Base-by-base conservation (phyloP, 2,329 filamentous ascomycete genomes). In the Cordyceps fumosorosea region DNA sequence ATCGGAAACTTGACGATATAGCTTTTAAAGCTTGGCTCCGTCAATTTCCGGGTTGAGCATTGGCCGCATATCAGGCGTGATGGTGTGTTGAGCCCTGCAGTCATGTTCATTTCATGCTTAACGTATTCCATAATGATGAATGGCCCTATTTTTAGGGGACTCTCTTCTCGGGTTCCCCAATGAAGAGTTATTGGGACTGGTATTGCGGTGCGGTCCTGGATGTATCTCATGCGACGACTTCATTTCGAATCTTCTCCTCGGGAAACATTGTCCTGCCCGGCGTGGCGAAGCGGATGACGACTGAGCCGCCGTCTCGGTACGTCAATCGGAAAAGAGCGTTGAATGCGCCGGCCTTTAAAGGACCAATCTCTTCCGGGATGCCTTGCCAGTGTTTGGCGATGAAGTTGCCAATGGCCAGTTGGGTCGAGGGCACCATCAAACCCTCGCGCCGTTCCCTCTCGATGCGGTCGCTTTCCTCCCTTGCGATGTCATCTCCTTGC, bases 91-190 rank as follows among this genome's bases (percentile, higher is more conserved):
- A 67, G 56, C 48, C 42, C 56, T 26, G 37, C 50, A 54, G 24
- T 47, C 29, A 53, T 44, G 22, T 20, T 16, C 22, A 32, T 62
- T 50, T 37, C 47, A 47, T 53, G 52, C 20, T 63, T 58, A 2
- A 66, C 62, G 8, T 66, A 66, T 59, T 64, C 63, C 52, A 64
- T 66, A n/a, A 64, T 55, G 10, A 66, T 62, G 11, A 66, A 66
- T 1, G 63, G 64, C n/a, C 64, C 63, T 1, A 66, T 45, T 26
- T 53, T 29, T 6, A 64, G 48, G 3, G 63, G 64, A 22, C 64
- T 64, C 14, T 66, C 64, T n/a, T 64, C 61, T 32, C 29, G 62
- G 14, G 51, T 62, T 12, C 64, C 64, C 51, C 55, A 64, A 56
- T 64, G 64, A 11, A 64, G 60, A 29, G 64, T 48, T 26, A 65